Percentiles rank a stretch among this genome's conserved stretches.
phyloP scores from a whole-genome alignment of 2,329 filamentous ascomycete genomes.

The Epichloe uncinata region DNA sequence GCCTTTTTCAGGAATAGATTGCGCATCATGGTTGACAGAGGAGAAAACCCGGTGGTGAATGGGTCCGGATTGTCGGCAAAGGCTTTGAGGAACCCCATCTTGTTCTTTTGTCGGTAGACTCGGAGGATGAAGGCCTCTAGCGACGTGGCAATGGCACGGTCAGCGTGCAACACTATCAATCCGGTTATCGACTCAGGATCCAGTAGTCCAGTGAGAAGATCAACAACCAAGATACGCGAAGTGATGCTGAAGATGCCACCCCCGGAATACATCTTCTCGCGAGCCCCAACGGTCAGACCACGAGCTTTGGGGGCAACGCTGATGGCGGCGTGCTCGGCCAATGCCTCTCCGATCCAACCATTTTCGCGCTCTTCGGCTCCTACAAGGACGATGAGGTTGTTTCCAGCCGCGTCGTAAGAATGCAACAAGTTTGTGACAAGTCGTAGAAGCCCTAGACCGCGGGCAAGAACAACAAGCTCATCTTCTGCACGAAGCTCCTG shows the following conservation, averaged over 20 bases:
- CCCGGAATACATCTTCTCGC: conserved; percentile 87
- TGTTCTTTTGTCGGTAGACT: conserved; percentile 91
- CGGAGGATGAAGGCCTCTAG: conserved; percentile 90
- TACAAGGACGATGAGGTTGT: conserved; percentile 80
- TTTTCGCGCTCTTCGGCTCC: conserved; percentile 89
- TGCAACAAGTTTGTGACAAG: conserved; percentile 93
- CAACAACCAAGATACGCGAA: conserved; percentile 86
- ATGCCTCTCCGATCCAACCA: conserved; percentile 88
- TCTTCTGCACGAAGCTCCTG: conserved; percentile 80
- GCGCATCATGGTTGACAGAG: conserved; percentile 78
- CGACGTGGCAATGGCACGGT: conserved; percentile 73
- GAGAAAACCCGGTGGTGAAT: conserved; percentile 77
- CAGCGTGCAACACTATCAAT: conserved; percentile 75
- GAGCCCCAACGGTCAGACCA: conserved; percentile 65
- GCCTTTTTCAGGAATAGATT: conserved; percentile 79
- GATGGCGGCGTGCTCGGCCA: conserved; percentile 89
- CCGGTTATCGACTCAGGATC: conserved; percentile 78
- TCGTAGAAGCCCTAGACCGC: conserved; percentile 81
- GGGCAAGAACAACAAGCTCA: conserved; percentile 83
- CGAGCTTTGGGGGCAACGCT: conserved; percentile 71
- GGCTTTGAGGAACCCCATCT: conserved; percentile 83
- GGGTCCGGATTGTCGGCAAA: conserved; percentile 91
- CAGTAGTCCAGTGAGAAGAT: conserved; percentile 73
- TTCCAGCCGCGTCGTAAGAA: conserved; percentile 90
- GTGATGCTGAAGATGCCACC: conserved; percentile 95